Conservation (phyloP, 2,329 filamentous ascomycete genomes). For the Hawksworthiomyces lignivorus region DNA sequence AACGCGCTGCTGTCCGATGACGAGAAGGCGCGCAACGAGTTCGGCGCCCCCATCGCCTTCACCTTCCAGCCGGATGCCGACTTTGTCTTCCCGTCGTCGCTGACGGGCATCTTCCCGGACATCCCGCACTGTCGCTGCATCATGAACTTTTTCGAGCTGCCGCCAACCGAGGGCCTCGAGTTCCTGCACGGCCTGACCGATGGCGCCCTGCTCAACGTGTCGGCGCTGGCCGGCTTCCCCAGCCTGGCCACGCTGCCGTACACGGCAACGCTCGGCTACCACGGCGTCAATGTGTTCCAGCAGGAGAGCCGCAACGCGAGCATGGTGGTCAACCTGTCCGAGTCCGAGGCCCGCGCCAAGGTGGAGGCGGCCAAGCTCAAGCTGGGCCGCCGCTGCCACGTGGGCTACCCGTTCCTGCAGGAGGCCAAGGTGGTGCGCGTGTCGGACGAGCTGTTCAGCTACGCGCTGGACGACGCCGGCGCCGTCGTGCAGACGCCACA, state of each 20-base stretch:
- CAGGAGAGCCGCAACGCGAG: slow-evolving; percentile 94
- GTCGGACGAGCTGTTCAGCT: slow-evolving; percentile 90
- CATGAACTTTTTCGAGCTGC: slow-evolving; percentile 93
- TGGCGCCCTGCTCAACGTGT: slow-evolving; percentile 71
- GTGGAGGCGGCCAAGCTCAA: slow-evolving; percentile 67
- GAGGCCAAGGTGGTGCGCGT: slow-evolving; percentile 86
- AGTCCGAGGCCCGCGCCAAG: slow-evolving; percentile 63
- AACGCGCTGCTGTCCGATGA: slow-evolving; percentile 70
- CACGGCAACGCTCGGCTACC: slow-evolving; percentile 72
- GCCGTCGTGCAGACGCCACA: slow-evolving; percentile 65
- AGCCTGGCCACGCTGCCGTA: slow-evolving; percentile 81
- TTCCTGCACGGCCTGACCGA: slow-evolving; percentile 76
- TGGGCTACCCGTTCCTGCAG: slow-evolving; percentile 91
- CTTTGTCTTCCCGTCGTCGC: slow-evolving; percentile 78
- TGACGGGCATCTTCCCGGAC: slow-evolving; percentile 85
- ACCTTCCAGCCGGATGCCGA: slow-evolving; percentile 71
- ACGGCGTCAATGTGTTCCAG: slow-evolving; percentile 91
- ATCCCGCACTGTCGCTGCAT: slow-evolving; percentile 81
- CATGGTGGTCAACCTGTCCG: slow-evolving; percentile 79
- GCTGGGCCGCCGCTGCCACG: slow-evolving; percentile 77
- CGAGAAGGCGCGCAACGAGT: slow-evolving; percentile 78
- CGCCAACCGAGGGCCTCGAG: slow-evolving; percentile 82
- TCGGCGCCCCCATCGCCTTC: slow-evolving; percentile 89
- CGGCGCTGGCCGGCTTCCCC: slow-evolving; percentile 89
- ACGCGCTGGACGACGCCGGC: slow-evolving; percentile 60